Conservation (phyloP, 768 basidiomycete genomes). For the Dioszegia crocea region DNA sequence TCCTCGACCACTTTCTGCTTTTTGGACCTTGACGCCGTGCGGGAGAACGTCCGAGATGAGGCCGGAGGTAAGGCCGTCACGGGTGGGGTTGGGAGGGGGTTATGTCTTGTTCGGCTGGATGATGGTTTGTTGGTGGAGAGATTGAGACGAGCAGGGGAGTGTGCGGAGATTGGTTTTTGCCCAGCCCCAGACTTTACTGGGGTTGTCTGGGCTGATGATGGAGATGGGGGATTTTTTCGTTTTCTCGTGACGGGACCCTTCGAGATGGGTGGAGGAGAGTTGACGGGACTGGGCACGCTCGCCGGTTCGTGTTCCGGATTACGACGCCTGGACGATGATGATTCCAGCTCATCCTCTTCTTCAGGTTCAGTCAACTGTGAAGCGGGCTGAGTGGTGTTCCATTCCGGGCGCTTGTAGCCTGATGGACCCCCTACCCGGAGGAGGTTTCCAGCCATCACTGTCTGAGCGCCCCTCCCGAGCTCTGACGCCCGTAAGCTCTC, state of each 20-base stretch:
- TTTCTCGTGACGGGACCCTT: not conserved
- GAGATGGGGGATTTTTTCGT: not conserved
- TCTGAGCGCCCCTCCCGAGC: not conserved
- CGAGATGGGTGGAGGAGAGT: not conserved
- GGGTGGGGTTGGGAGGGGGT: not conserved
- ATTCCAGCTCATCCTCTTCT: slow-evolving; percentile 6
- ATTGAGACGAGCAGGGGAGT: not conserved
- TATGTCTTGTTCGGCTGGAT: not conserved
- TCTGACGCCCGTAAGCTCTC: slow-evolving; percentile 1
- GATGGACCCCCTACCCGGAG: not conserved
- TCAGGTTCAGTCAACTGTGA: no score
- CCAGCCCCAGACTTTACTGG: not conserved
- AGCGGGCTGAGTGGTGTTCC: not conserved
- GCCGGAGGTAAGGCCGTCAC: not conserved
- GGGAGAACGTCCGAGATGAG: not conserved
- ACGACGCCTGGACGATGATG: not conserved
- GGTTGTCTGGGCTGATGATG: not conserved
- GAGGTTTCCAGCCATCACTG: not conserved
- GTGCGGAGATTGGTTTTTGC: slow-evolving; percentile 2
- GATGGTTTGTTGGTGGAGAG: not conserved
- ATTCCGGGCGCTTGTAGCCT: not conserved
- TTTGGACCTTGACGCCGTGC: not conserved
- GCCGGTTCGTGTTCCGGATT: not conserved
- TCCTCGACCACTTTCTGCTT: not conserved
- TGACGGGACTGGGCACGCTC: not conserved